Base-by-base conservation (phyloP, 2,329 filamentous ascomycete species). In the Cladorrhinum sp. region DNA sequence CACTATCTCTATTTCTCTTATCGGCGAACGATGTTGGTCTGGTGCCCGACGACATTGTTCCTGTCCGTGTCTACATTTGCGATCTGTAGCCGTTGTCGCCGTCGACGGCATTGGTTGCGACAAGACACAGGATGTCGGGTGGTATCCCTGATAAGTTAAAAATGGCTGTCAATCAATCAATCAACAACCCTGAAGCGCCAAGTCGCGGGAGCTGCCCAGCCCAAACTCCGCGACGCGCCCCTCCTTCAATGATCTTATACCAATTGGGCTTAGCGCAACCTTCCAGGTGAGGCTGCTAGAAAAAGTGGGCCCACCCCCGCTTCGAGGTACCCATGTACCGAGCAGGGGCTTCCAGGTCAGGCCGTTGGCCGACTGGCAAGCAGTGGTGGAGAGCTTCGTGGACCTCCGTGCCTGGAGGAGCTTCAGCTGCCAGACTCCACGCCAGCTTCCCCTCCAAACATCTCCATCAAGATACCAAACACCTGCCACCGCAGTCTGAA, bases 1-100 rank as follows among this genome's bases (percentile, higher is more conserved):
- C 62, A 7, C 55, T 55, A 58, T 61, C 65, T 57, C 61, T 63
- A 62, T 61, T 65, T 62, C 68, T 67, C 64, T 65, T 65, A 54
- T 69, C 69, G 36, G 65, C 64, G 50, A 66, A 66, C 22, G 64
- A 52, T 12, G 68, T 60, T 55, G 67, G 65, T 68, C 68, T 70
- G 60, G 62, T 61, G 60, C 63, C 65, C 54, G 69, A 67, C 49
- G 64, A 69, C 68, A 69, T 70, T 57, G 60, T 67, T 45, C 25
- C 29, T 25, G 57, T 49, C 50, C n/a, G 61, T 51, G 62, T 65
- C 67, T 67, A 70, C 68, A 69, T 69, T 64, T 64, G 63, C 58
- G 27, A 45, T 24, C 48, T 50, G 57, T 48, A 56, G 38, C 27
- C 52, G 27, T 53, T 22, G 24, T 55, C 45, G 57, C 45, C 38